These are phyloP conservation scores for Daldinia sp. DNA, from an alignment of 2,329 filamentous ascomycete genomes.

Conservation along the genomic window DNA sequence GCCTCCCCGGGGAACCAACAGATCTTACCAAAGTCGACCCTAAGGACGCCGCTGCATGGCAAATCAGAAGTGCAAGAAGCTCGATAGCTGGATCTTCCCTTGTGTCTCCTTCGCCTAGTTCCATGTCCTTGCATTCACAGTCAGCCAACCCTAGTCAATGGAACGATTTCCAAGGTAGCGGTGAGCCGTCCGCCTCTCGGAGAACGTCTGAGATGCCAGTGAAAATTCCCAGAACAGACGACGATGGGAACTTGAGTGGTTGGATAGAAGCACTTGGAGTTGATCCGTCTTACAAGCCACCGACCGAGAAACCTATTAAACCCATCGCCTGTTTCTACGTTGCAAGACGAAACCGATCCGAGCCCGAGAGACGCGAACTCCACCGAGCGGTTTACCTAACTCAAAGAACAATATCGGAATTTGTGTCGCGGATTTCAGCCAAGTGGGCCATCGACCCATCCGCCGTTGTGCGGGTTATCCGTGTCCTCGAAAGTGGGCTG, in stretches of 20 bases:
- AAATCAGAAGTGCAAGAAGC: constrained; percentile 60
- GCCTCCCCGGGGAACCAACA: constrained; percentile 71
- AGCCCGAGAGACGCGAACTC: constrained; percentile 64
- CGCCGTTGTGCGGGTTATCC: constrained; percentile 75
- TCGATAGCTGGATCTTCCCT: constrained; percentile 69
- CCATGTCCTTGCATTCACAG: constrained; percentile 68
- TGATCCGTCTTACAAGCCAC: constrained; percentile 84
- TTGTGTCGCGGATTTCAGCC: constrained; percentile 74
- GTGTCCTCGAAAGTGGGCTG: constrained; percentile 76
- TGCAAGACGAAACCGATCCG: constrained; percentile 61
- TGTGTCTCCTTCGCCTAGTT: constrained; percentile 73
- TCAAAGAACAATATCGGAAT: constrained; percentile 76
- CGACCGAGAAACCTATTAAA: constrained; percentile 74
- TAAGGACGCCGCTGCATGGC: constrained; percentile 60
- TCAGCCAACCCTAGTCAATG: constrained; percentile 60
- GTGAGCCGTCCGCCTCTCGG: constrained; percentile 54
- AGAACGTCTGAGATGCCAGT: constrained; percentile 63
- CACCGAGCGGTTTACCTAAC: constrained; percentile 88
- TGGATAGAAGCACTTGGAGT: constrained; percentile 94
- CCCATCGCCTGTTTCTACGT: constrained; percentile 90
- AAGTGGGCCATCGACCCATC: constrained; percentile 84
- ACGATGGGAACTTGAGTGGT: constrained; percentile 72
- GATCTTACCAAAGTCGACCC: constrained; percentile 65
- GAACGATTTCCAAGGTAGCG: constrained; percentile 64
- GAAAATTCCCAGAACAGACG: constrained; percentile 62